Percentiles rank a stretch among this genome's conserved stretches.
phyloP scores from a whole-genome alignment of 2,329 filamentous ascomycete genomes.

The Taxawa tesnikishii region DNA sequence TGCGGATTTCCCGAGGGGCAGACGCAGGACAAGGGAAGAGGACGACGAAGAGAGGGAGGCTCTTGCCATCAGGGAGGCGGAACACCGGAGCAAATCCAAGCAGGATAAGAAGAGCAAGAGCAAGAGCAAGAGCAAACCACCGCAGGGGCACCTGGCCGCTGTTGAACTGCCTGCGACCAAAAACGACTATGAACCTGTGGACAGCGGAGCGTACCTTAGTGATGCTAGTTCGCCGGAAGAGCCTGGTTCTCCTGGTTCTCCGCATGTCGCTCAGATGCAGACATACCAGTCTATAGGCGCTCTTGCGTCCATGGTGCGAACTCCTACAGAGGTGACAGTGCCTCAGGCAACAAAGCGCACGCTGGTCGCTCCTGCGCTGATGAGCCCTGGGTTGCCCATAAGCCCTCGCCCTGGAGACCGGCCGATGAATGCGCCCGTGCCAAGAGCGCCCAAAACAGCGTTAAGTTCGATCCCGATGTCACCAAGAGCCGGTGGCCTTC shows the following conservation, averaged over 20 bases:
- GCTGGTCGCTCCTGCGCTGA: slow-evolving; percentile 31
- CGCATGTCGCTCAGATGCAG: slow-evolving; percentile 8
- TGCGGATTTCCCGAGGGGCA: slow-evolving; percentile 53
- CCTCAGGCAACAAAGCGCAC: not conserved
- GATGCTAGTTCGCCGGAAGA: slow-evolving; percentile 6
- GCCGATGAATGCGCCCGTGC: slow-evolving; percentile 46
- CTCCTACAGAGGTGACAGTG: slow-evolving; percentile 2
- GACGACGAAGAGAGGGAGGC: slow-evolving; percentile 70
- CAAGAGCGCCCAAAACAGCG: slow-evolving; percentile 42
- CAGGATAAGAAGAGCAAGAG: slow-evolving; percentile 48
- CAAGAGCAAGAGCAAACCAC: slow-evolving; percentile 26
- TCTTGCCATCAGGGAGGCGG: slow-evolving; percentile 53
- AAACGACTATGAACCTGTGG: not conserved
- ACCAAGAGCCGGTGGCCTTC: slow-evolving; percentile 41
- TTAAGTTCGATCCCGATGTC: slow-evolving; percentile 58
- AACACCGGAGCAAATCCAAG: slow-evolving; percentile 60
- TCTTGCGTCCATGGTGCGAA: slow-evolving; percentile 4
- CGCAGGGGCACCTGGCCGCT: slow-evolving; percentile 9
- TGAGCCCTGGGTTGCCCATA: slow-evolving; percentile 52
- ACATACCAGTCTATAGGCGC: slow-evolving; percentile 9
- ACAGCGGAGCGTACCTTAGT: not conserved
- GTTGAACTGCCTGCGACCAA: not conserved
- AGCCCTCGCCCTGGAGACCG: slow-evolving; percentile 50
- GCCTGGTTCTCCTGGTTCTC: slow-evolving; percentile 5
- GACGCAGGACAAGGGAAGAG: slow-evolving; percentile 74